Evolutionary conservation across 1,284 basidiomycete species (phyloP).

Genomic region (Ustilago cynodontis): DNA sequence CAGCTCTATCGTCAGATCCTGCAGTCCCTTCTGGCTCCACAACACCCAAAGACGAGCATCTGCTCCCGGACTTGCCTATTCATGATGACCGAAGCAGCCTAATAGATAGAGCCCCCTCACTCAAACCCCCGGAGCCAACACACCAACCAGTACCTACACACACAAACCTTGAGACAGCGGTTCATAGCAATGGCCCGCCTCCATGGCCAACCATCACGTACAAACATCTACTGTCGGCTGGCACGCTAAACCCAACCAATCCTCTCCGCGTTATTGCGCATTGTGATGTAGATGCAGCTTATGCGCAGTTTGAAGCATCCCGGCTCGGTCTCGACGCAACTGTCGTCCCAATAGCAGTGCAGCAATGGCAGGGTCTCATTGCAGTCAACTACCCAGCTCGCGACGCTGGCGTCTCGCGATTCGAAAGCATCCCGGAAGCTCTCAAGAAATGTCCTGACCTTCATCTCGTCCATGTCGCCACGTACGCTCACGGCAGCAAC

Average conservation of each 20-base stretch:
- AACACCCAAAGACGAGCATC: conserved; percentile 13
- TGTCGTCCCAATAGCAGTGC: conserved; percentile 84
- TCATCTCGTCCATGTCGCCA: conserved; percentile 90
- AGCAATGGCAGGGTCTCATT: conserved; percentile 88
- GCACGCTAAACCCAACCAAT: conserved; percentile 67
- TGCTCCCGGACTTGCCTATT: conserved; percentile 17
- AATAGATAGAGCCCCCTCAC: conserved; percentile 34
- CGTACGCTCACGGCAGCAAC: conserved; percentile 75
- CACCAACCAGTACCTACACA: conserved; percentile 28
- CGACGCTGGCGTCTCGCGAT: conserved; percentile 85
- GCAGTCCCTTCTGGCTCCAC: not conserved
- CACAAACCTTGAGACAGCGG: conserved; percentile 42
- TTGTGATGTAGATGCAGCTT: conserved; percentile 76
- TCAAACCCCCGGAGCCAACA: conserved; percentile 32
- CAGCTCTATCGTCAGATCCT: not conserved
- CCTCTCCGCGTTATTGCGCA: conserved; percentile 78
- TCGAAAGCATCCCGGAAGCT: conserved; percentile 56
- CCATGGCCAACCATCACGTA: conserved; percentile 58
- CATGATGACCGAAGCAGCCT: conserved; percentile 28
- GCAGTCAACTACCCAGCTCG: conserved; percentile 96
- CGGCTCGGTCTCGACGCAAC: conserved; percentile 79
- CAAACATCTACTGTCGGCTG: conserved; percentile 60
- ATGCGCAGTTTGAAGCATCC: conserved; percentile 83
- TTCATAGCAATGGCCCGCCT: conserved; percentile 37
- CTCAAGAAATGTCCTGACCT: conserved; percentile 89